Percentiles rank a stretch among this genome's conserved stretches.
phyloP scores from a whole-genome alignment of 257 asterid genomes.

The Solanum pinnatisectum region DNA sequence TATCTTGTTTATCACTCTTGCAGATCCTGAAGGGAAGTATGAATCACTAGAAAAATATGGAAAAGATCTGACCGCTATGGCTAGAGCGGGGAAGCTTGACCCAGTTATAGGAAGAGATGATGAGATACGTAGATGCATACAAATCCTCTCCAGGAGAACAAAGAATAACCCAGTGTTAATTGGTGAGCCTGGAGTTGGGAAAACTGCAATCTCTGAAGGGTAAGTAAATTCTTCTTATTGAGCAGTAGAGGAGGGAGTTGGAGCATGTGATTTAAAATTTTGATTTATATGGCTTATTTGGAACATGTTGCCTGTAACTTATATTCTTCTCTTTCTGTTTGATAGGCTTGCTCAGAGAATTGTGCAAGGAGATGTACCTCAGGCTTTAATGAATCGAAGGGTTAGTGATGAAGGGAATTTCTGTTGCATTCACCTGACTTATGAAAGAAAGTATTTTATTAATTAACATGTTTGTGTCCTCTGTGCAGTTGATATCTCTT shows the following conservation, averaged over 20 bases:
- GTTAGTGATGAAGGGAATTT: slow-evolving; percentile 32
- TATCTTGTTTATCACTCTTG: slow-evolving; percentile 2
- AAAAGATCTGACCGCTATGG: slow-evolving; percentile 95
- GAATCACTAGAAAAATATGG: slow-evolving; percentile 92
- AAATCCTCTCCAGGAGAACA: slow-evolving; percentile 92
- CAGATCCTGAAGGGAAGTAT: slow-evolving; percentile 96
- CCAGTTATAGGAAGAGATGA: slow-evolving; percentile 99
- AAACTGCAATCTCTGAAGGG: slow-evolving; percentile 99
- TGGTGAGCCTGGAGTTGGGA: slow-evolving; percentile 98
- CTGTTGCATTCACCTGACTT: neutral
- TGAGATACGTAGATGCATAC: slow-evolving; percentile 96
- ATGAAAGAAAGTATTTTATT: neutral
- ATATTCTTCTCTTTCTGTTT: neutral
- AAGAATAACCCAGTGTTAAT: slow-evolving; percentile 91
- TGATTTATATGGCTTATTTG: neutral
- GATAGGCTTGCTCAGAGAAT: slow-evolving; percentile 97
- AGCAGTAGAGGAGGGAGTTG: neutral
- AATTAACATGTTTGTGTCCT: slow-evolving; percentile 5
- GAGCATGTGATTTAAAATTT: neutral
- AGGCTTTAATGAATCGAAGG: slow-evolving; percentile 88
- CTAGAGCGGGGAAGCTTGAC: slow-evolving; percentile 91
- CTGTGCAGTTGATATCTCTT: slow-evolving; percentile 76
- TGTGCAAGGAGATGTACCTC: slow-evolving; percentile 99
- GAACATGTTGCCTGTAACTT: neutral
- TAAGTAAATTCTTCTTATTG: slow-evolving; percentile 13